A percentile compares a stretch with the other conserved stretches of the same genome.
Conservation (phyloP, 306 rosid genomes). For the Pyrus bretschneideri region DNA sequence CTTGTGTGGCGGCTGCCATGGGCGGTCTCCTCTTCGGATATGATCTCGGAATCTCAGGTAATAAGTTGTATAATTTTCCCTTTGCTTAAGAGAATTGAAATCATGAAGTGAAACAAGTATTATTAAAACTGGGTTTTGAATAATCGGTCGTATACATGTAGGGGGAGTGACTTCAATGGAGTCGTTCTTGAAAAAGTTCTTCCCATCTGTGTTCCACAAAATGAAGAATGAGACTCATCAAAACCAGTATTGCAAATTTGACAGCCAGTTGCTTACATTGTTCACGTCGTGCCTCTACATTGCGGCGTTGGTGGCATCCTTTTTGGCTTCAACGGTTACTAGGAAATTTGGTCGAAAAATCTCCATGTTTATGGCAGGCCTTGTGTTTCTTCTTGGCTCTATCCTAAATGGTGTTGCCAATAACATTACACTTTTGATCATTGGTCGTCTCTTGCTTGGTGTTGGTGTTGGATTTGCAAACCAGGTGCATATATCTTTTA, state of each 20-base stretch:
- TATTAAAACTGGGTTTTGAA: too few relatives aligned
- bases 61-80: neutral
- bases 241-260: slow-evolving; percentile 55
- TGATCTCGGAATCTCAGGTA: slow-evolving; percentile 37
- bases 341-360: slow-evolving; percentile 35
- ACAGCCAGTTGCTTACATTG: slow-evolving; percentile 46
- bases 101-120: too few relatives aligned
- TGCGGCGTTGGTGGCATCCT: slow-evolving; percentile 50
- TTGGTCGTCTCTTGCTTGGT: slow-evolving; percentile 52
- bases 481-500: slow-evolving; percentile 34
- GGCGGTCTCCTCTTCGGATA: slow-evolving; percentile 35
- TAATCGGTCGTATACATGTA: neutral
- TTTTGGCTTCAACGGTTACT: slow-evolving; percentile 42
- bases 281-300: slow-evolving; percentile 59
- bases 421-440: slow-evolving; percentile 26
- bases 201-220: slow-evolving; percentile 32
- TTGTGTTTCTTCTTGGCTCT: slow-evolving; percentile 41
- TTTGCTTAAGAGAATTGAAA: neutral
- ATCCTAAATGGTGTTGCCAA: slow-evolving; percentile 41
- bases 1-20: slow-evolving; percentile 25
- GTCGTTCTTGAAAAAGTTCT: slow-evolving; percentile 29
- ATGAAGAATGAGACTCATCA: slow-evolving; percentile 31
- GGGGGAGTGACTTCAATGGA: slow-evolving; percentile 42
- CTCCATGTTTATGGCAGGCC: slow-evolving; percentile 42
- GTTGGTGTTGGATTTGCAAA: slow-evolving; percentile 42